Base-by-base conservation (phyloP, 108 stramenopile genomes). In the Poteriospumella lacustris region DNA sequence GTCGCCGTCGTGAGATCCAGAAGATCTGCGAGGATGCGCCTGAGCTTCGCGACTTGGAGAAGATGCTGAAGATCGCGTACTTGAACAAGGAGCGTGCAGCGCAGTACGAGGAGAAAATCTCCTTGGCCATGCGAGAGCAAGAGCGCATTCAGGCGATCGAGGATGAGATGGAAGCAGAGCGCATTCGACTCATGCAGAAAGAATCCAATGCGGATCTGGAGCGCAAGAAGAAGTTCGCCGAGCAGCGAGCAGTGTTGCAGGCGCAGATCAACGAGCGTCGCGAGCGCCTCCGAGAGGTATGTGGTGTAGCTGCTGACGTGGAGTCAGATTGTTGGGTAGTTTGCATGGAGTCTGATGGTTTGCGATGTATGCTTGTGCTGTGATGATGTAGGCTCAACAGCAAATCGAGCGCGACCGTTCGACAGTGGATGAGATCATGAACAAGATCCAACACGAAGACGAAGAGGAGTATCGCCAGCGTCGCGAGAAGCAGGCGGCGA, bases 51-150 rank as follows among this genome's bases (percentile, higher is more conserved):
- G 88, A 88, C 5, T 79, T 90, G 59, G 89, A 90, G 76, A 44
- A 81, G 28, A 82, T 83, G 40, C 79, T 90, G 40, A 87, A 88
- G 59, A 84, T 85, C 60, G 89, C 89, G 19, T 90, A 90, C 78
- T 79, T 90, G 52, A 88, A 90, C 56, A 90, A 90, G 78, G 89
- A 90, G 76, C 47, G 89, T 59, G 89, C 89, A 31, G 88, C 89
- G 28, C 89, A 90, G 76, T 85, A 90, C 62, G 87, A 90, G 77
- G 89, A 90, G 75, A 77, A 81, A 28, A 52, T 86, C 68, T 64
- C 86, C 29, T 58, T 85, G 60, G 78, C 83, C 31, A 81, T 79
- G 34, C 78, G 86, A 2, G 87, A 88, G 70, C 80, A 85, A 43
- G 85, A 80, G 28, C 84, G 88, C 68, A 84, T 88, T 58, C 78